Evolutionary conservation across 495 filamentous ascomycete genomes (phyloP).

Genomic region (Aspergillus sparsus): DNA sequence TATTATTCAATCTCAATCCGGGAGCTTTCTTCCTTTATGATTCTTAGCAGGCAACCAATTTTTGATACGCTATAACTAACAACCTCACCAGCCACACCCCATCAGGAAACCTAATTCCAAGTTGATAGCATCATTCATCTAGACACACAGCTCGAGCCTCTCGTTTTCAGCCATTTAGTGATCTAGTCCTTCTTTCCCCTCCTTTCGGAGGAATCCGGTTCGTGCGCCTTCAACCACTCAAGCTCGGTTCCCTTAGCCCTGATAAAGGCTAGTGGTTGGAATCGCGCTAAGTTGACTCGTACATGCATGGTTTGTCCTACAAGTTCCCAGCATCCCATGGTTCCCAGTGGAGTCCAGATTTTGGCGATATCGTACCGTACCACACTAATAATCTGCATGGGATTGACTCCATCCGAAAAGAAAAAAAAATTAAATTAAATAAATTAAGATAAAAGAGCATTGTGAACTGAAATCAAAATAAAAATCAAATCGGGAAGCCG

Average conservation of each 20-base stretch:
- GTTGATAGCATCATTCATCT: background rate
- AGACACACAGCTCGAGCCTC: no score
- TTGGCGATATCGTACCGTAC: background rate
- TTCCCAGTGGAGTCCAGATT: conserved; percentile 7
- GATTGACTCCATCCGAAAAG: background rate
- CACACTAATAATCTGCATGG: background rate
- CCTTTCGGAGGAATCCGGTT: background rate
- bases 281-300: background rate
- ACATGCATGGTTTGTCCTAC: conserved; percentile 2
- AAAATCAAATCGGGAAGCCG: no score
- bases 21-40: background rate
- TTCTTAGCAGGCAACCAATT: background rate
- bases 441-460: background rate
- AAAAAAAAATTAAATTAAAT: background rate
- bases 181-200: background rate
- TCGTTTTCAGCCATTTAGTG: no score
- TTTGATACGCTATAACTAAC: background rate
- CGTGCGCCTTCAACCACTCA: background rate
- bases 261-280: background rate
- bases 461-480: background rate
- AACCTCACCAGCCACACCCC: background rate
- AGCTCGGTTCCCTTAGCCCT: background rate
- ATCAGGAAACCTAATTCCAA: background rate
- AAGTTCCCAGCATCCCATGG: background rate
- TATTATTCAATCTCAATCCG: background rate